Evolutionary conservation across 176 grass and related monocot genomes (phyloP), one percentile per base, ranked within the genome.

Genomic region (Lolium multiflorum): DNA sequence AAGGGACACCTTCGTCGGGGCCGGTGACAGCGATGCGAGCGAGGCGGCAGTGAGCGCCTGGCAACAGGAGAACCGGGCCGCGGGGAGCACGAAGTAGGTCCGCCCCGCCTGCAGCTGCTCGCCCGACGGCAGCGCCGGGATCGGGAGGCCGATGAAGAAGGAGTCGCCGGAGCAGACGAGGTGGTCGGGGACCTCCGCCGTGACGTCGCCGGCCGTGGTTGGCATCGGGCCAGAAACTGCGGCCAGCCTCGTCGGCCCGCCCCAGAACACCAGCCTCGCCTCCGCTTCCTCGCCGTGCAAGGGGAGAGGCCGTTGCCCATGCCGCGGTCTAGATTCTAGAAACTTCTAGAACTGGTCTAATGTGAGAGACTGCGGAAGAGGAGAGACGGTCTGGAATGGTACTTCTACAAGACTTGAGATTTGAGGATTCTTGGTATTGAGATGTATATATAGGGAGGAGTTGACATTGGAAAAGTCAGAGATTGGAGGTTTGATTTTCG

Each of bases 301-400:
- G 89, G 91, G 11, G 91, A 90, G 86, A 98, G 73, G 38, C 86
- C 78, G 76, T 98, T 98, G 74, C 96, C 96, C 96, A 98, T 98
- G 79, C 83, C 37, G 48, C 4, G 47, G 49, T 4, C 56, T 58
- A 25, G 68, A 47, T n/a, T 82, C 52, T 58, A 67, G 84, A 89
- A 87, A 69, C 79, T 81, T 88, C 82, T 77, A 52, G 80, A 91
- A 65, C 18, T 61, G 11, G 41, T 26, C 4, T 39, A 28, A 68
- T 20, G 15, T 1, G 20, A 11, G 25, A 48, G 12, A 18, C 18
- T 55, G 44, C 7, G 47, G 26, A 43, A 50, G 79, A 38, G 7
- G 37, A 76, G 15, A 35, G n/a, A 59, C 21, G 43, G 54, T 43
- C 25, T 76, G 31, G 70, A 49, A 58, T 66, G 72, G 64, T 25